Conservation (phyloP, 2,329 filamentous ascomycete genomes). For the Camillea tinctor region DNA sequence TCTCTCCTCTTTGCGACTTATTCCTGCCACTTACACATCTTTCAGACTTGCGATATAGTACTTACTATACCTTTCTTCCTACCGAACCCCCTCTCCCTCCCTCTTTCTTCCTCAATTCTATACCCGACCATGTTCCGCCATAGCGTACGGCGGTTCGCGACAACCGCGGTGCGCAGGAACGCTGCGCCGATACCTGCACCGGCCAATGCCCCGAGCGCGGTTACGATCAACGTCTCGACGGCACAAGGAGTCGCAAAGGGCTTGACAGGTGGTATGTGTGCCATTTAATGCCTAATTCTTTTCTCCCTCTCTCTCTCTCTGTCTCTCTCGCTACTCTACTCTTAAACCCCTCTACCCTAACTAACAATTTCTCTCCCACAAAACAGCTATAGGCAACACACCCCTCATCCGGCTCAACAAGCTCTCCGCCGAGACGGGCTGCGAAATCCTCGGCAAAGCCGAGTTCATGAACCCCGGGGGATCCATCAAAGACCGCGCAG, state of each 20-base stretch:
- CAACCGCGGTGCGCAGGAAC: constrained; percentile 53
- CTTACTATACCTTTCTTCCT: too few relatives aligned
- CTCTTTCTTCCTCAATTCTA: neutral
- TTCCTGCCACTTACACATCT: too few relatives aligned
- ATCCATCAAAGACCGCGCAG: constrained; percentile 93
- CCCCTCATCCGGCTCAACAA: constrained; percentile 87
- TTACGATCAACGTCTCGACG: constrained; percentile 71
- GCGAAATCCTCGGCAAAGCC: constrained; percentile 92
- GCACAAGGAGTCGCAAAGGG: constrained; percentile 78
- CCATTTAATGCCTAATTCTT: too few relatives aligned
- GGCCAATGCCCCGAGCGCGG: constrained; percentile 47
- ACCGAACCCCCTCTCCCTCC: neutral
- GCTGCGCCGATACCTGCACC: constrained; percentile 37
- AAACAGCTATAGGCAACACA: constrained; percentile 90
- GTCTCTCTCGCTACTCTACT: neutral
- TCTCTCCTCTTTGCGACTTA: too few relatives aligned
- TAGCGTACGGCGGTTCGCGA: constrained; percentile 65
- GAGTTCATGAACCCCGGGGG: constrained; percentile 99
- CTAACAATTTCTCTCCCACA: neutral
- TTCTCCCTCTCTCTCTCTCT: neutral
- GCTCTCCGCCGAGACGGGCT: constrained; percentile 87
- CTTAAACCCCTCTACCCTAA: neutral
- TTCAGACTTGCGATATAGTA: too few relatives aligned
- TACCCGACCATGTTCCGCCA: constrained; percentile 63
- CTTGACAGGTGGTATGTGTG: constrained; percentile 70